Percentiles rank a stretch among this genome's conserved stretches.
Evolutionary conservation across 441 rosid genomes (phyloP).

Genomic region (Eutrema salsugineum): DNA sequence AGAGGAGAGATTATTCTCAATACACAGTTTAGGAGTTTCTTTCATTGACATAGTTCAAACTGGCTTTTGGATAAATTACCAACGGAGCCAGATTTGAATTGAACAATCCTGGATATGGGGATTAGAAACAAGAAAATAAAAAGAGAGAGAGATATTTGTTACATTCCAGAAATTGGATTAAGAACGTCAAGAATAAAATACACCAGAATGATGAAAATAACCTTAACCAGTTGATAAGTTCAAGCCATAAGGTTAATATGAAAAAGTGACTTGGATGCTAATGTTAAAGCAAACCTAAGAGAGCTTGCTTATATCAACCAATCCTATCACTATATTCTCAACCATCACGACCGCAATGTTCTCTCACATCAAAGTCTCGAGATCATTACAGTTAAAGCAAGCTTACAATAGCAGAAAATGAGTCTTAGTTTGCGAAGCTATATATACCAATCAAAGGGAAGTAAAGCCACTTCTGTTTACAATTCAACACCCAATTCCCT

Average conservation of each 20-base stretch:
- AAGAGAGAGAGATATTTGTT: neutral
- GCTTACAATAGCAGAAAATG: neutral
- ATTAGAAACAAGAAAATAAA: too few relatives aligned
- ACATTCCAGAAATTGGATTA: neutral
- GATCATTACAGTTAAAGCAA: constrained; percentile 3
- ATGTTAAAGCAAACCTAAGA: too few relatives aligned
- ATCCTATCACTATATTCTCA: neutral
- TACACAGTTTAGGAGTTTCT: neutral
- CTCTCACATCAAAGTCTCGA: constrained; percentile 27
- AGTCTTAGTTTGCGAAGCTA: neutral
- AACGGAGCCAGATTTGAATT: too few relatives aligned
- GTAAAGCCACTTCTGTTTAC: neutral
- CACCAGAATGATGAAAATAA: neutral
- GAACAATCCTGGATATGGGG: too few relatives aligned
- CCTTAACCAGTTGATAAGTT: neutral
- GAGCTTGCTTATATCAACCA: neutral
- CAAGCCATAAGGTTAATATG: neutral
- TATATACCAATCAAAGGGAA: constrained; percentile 6
- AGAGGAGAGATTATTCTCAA: neutral
- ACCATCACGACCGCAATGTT: constrained; percentile 3
- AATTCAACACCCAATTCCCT: constrained; percentile 53
- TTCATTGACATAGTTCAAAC: too few relatives aligned
- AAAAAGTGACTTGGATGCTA: neutral
- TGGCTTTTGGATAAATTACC: too few relatives aligned
- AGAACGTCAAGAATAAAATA: neutral